Evolutionary conservation across 371 early-diverging fungal genomes (phyloP).

Genomic region (Actinomucor elegans): DNA sequence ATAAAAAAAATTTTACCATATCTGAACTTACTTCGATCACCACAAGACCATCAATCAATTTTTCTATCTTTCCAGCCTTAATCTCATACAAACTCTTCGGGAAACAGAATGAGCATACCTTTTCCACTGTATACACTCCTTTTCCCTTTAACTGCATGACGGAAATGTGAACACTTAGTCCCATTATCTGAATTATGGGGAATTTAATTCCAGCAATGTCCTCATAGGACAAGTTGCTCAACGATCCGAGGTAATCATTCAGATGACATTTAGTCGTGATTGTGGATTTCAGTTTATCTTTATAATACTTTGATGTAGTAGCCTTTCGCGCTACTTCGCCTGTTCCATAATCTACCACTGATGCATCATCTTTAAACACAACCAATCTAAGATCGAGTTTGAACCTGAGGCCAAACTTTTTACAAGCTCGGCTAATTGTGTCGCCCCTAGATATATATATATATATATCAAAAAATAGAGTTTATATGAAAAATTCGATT

Average conservation of each 20-base stretch:
- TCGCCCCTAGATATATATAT: constrained; percentile 19
- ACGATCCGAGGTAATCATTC: constrained; percentile 15
- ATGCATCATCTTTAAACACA: constrained; percentile 13
- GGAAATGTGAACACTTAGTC: constrained; percentile 17
- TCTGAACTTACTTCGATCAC: constrained; percentile 16
- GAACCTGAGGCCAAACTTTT: constrained; percentile 13
- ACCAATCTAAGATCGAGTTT: constrained; percentile 19
- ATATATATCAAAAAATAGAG: constrained; percentile 18
- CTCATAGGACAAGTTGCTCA: no score
- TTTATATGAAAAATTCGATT: constrained; percentile 15
- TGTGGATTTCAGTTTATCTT: constrained; percentile 18
- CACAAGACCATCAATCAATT: constrained; percentile 18
- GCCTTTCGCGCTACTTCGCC: constrained; percentile 19
- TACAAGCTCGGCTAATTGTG: constrained; percentile 15
- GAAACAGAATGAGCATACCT: constrained; percentile 15
- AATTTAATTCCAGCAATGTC: constrained; percentile 21
- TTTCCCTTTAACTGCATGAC: constrained; percentile 13
- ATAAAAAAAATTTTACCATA: constrained; percentile 20
- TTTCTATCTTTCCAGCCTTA: constrained; percentile 8
- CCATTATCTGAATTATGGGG: constrained; percentile 20
- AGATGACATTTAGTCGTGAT: constrained; percentile 21
- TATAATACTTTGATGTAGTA: constrained; percentile 18
- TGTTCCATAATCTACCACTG: constrained; percentile 13
- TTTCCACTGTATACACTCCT: constrained; percentile 15
- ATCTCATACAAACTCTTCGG: constrained; percentile 13